A percentile compares a stretch with the other conserved stretches of the same genome.
phyloP scores from a whole-genome alignment of 805 yeast species.

The Myxozyma lipomycoides region DNA sequence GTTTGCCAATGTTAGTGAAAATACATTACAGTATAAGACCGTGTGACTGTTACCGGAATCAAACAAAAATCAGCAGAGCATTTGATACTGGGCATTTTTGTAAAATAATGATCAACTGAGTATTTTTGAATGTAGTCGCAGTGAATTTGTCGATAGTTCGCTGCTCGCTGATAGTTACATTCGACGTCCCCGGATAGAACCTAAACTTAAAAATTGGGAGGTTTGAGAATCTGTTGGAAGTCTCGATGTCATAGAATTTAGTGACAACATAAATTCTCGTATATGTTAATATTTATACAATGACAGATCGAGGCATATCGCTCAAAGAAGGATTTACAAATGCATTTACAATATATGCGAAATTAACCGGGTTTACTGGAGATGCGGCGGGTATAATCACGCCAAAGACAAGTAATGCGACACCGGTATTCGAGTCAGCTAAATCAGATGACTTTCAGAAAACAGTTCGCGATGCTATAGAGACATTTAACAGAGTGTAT shows the following conservation, averaged over 20 bases:
- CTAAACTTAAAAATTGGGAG: too few relatives aligned
- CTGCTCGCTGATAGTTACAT: too few relatives aligned
- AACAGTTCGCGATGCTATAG: slow-evolving; percentile 5
- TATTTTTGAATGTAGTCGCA: too few relatives aligned
- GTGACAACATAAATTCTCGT: too few relatives aligned
- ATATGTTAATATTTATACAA: too few relatives aligned
- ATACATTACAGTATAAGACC: background rate
- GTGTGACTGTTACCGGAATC: slow-evolving; percentile 56
- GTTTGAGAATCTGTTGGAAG: too few relatives aligned
- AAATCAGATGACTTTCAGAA: slow-evolving; percentile 14
- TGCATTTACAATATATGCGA: slow-evolving; percentile 13
- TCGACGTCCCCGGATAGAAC: too few relatives aligned
- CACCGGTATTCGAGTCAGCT: slow-evolving; percentile 1
- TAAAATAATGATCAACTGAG: too few relatives aligned
- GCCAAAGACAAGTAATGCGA: background rate
- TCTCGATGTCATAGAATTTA: too few relatives aligned
- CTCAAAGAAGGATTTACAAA: slow-evolving; percentile 19
- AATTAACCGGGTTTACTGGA: background rate
- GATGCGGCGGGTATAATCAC: background rate
- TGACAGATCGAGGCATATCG: slow-evolving; percentile 8
- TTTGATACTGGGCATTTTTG: slow-evolving; percentile 8
- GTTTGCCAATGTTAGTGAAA: background rate
- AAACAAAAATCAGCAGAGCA: slow-evolving; percentile 85
- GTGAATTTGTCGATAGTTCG: too few relatives aligned
- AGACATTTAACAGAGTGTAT: slow-evolving; percentile 7